Evolutionary conservation across 1,284 basidiomycete genomes (phyloP), one percentile per base, ranked within the genome.

Genomic region (Ceratobasidium papillatum): DNA sequence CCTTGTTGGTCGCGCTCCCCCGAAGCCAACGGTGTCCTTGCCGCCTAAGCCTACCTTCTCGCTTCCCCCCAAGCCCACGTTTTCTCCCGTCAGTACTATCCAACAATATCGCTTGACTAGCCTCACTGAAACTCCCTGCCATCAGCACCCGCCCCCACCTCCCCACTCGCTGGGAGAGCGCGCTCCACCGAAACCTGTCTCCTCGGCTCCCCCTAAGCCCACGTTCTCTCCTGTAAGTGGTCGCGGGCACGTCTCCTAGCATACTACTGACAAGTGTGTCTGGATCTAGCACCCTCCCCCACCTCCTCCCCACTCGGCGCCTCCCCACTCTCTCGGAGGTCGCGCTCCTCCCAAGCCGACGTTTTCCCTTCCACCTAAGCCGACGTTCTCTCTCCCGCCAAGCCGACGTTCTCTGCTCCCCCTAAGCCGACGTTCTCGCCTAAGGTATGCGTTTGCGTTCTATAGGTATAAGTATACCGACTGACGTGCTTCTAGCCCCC

Each of bases 371-470:
- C 56, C 43, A 36, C 68, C 68, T 19, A 49, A 49, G 41, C 68
- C 56, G 3, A 71, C 54, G 8, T 71, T 71, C 30, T 71, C 68
- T 45, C 56, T 56, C 27, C 58, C 41, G 51, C n/a, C n/a, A n/a
- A n/a, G 30, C 19, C 65, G 30, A 5, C 51, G 34, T 2, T 52
- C 47, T 17, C 58, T 38, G 51, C 38, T 58, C 66, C 54, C 30
- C 66, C 66, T 22, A 45, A 43, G 52, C 66, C 54, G 12, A 69
- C 66, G 2, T 69, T 69, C 52, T 59, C 52, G 14, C 52, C 27
- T 32, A 71, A 36, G 68, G 68, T 71, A 17, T 1, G 45, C 30
- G n/a, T 5, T 32, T 5, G 11, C 12, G 9, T 36, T 4, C 1
- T 5, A 43, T 8, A n/a, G 30, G 27, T n/a, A 36, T 1, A 22